Conservation (phyloP, 768 basidiomycete species). For the Rhizopogon roseolus region DNA sequence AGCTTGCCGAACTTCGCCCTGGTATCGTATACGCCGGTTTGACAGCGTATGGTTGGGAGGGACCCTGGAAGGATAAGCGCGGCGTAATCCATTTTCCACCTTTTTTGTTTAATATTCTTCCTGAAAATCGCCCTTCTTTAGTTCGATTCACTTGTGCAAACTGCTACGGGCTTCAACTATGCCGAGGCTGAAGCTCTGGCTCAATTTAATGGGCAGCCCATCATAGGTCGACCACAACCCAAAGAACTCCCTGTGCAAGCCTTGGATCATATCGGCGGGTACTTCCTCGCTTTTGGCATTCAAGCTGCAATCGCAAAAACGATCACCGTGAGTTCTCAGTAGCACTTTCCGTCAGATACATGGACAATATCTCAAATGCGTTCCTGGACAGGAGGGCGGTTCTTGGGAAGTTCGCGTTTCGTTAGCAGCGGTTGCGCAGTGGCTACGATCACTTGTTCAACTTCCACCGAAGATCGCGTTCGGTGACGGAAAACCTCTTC, state of each 20-base stretch:
- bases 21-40: constrained; percentile 53
- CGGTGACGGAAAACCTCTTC: constrained; percentile 34
- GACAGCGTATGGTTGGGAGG: constrained; percentile 53
- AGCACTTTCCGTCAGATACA: not conserved
- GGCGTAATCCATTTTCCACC: constrained; percentile 33
- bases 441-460: constrained; percentile 51
- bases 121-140: constrained; percentile 15
- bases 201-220: constrained; percentile 16
- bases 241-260: constrained; percentile 52
- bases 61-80: constrained; percentile 48
- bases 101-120: not conserved
- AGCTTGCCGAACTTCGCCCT: constrained; percentile 33
- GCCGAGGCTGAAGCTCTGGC: constrained; percentile 49
- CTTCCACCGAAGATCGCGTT: constrained; percentile 38
- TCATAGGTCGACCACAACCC: constrained; percentile 5
- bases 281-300: constrained; percentile 55
- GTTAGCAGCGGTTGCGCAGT: constrained; percentile 49
- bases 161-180: constrained; percentile 54
- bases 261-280: constrained; percentile 55
- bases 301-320: constrained; percentile 50
- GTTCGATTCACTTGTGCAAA: constrained; percentile 67
- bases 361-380: not conserved
- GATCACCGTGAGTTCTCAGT: constrained; percentile 34
- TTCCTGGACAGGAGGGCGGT: constrained; percentile 46
- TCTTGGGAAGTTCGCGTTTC: constrained; percentile 59